phyloP scores from a whole-genome alignment of 1,284 basidiomycete genomes.

The Thecaphora thlaspeos region DNA sequence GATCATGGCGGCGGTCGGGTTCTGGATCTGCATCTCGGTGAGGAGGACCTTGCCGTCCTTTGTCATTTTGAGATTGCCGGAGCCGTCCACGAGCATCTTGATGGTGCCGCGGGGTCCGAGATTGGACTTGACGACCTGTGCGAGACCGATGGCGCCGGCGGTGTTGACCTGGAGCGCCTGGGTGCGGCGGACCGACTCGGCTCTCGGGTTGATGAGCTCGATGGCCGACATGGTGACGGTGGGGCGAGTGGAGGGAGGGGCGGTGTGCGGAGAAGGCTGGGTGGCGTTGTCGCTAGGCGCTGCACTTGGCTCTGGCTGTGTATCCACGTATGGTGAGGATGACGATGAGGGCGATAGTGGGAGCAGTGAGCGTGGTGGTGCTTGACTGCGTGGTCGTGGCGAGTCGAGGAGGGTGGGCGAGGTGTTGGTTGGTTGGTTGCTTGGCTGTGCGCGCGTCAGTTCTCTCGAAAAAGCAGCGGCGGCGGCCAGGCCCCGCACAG shows the following conservation, averaged over 20 bases:
- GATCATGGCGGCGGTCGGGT: conserved; percentile 99
- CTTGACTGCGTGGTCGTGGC: too few species aligned
- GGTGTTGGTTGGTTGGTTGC: too few species aligned
- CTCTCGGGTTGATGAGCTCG: conserved; percentile 61
- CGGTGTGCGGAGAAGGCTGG: not conserved
- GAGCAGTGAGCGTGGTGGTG: too few species aligned
- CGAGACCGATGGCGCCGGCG: conserved; percentile 90
- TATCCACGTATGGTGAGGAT: too few species aligned
- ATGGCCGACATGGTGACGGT: conserved; percentile 49
- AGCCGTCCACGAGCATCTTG: conserved; percentile 98
- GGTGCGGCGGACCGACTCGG: conserved; percentile 87
- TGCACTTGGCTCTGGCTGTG: too few species aligned
- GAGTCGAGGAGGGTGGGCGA: too few species aligned
- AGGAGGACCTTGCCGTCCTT: conserved; percentile 98
- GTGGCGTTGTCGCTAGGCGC: not conserved
- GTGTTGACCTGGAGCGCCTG: conserved; percentile 84
- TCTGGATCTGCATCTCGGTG: conserved; percentile 98
- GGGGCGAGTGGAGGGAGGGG: too few species aligned
- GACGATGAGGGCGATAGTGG: too few species aligned
- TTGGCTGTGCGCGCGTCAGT: too few species aligned
- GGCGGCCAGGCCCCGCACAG: too few species aligned
- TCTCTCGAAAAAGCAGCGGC: too few species aligned
- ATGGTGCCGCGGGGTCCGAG: conserved; percentile 76
- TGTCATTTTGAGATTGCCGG: conserved; percentile 99
- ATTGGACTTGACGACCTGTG: conserved; percentile 95